Evolutionary conservation across 192 early-diverging fungal genomes (phyloP).

Genomic region (Ramicandelaber brevisporus): DNA sequence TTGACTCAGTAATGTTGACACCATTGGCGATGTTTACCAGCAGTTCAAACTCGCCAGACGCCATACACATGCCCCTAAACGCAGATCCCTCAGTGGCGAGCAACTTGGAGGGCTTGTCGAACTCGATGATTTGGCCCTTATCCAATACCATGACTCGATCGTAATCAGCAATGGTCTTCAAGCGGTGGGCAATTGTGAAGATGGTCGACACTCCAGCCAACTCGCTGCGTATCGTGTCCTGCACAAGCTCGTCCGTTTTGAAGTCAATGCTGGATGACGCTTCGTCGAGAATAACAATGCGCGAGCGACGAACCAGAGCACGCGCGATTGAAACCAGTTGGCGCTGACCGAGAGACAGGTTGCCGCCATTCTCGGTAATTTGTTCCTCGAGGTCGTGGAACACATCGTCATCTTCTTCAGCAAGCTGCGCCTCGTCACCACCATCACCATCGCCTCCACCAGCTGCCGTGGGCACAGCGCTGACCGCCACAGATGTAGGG

Average conservation of each 20-base stretch:
- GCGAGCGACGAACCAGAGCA: slow-evolving; percentile 38
- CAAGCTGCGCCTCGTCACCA: no score
- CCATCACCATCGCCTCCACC: no score
- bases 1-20: no score
- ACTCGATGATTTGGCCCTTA: slow-evolving; percentile 51
- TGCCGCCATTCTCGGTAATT: slow-evolving; percentile 62
- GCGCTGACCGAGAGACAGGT: slow-evolving; percentile 56
- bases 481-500: no score
- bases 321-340: slow-evolving; percentile 57
- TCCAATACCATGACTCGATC: slow-evolving; percentile 63
- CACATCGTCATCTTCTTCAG: slow-evolving; percentile 5
- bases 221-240: slow-evolving; percentile 53
- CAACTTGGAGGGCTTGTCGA: slow-evolving; percentile 46
- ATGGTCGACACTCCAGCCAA: slow-evolving; percentile 48
- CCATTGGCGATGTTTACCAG: slow-evolving; percentile 28
- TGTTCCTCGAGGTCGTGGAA: slow-evolving; percentile 38
- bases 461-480: no score
- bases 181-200: slow-evolving; percentile 70
- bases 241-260: slow-evolving; percentile 63
- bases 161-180: slow-evolving; percentile 62
- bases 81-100: slow-evolving; percentile 26
- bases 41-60: slow-evolving; percentile 49
- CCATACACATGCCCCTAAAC: slow-evolving; percentile 56
- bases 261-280: slow-evolving; percentile 77
- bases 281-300: slow-evolving; percentile 59